Evolutionary conservation across 345 rosid genomes (phyloP), one percentile per base, ranked within the genome.

Genomic region (Eucalyptus marginata): DNA sequence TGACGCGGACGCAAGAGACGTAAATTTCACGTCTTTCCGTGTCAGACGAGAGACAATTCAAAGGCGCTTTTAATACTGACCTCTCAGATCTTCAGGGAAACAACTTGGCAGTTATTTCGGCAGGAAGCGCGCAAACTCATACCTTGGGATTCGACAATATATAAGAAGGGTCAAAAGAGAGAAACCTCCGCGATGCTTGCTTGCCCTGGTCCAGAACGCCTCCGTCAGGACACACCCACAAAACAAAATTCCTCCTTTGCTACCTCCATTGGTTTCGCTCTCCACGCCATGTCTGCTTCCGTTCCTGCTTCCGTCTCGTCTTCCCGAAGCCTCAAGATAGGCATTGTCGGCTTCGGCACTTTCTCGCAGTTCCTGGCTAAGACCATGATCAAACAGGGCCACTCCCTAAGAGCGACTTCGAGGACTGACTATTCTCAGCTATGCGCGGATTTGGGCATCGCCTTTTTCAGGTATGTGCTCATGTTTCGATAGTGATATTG

Each of bases 281-380:
- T 86, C 31, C 47, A 16, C 17, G 36, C 86, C 79, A 89, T 92
- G 93, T 89, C 91, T 29, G 54, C 88, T 71, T 80, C 91, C 46
- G 83, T 91, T 92, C 84, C 91, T 24, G 62, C 86, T 76, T 86
- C 90, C 24, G 29, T 88, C 85, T 88, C 87, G 12, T 25, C 89
- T 5, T 43, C 92, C 8, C 85, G 86, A 71, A 27, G 51, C 62
- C 93, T 94, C 49, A 93, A 92, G 87, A 89, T 95, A 43, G 96
- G 91, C 49, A 88, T 94, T 6, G 85, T 95, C 13, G 97, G 96
- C 58, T 94, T 94, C 88, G 97, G 97, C 46, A 86, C 90, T 9
- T 95, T 94, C 56, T 95, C 93, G 15, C 97, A 94, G 89, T 94
- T 95, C 86, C 93, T 94, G 27, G 94, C 95, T 2, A 92, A 86